Percentiles rank a stretch among this genome's conserved stretches.
phyloP scores from a whole-genome alignment of 345 rosid species.

The Citrus medica region DNA sequence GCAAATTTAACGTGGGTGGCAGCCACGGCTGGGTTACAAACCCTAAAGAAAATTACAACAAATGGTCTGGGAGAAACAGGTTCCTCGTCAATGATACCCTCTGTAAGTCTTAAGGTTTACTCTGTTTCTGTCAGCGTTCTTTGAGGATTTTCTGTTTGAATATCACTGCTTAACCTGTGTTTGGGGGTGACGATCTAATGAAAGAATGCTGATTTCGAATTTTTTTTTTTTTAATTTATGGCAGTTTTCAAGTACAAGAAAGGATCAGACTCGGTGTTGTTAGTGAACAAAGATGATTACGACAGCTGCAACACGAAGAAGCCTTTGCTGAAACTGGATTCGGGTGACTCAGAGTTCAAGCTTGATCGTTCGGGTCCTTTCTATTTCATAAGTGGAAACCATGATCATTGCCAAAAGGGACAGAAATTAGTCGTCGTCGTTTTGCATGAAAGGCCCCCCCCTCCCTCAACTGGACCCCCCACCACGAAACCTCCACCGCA shows the following conservation, averaged over 20 bases:
- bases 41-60: slow-evolving; percentile 40
- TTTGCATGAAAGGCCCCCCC: slow-evolving; percentile 21
- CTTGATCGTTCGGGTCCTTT: slow-evolving; percentile 47
- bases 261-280: slow-evolving; percentile 57
- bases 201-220: not conserved
- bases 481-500: not conserved
- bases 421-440: slow-evolving; percentile 56
- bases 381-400: slow-evolving; percentile 58
- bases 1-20: slow-evolving; percentile 57
- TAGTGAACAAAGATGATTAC: slow-evolving; percentile 54
- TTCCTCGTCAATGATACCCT: slow-evolving; percentile 61
- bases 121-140: no score
- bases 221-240: not conserved
- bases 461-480: not conserved
- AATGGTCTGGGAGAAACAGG: slow-evolving; percentile 57
- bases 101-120: slow-evolving; percentile 26
- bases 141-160: not conserved
- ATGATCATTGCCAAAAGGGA: slow-evolving; percentile 47
- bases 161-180: not conserved
- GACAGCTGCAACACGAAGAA: slow-evolving; percentile 37
- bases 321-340: slow-evolving; percentile 26
- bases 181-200: not conserved
- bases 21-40: slow-evolving; percentile 49
- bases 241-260: slow-evolving; percentile 47
- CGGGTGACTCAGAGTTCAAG: slow-evolving; percentile 36